Base-by-base conservation (phyloP, 2,329 filamentous ascomycete genomes). In the Pseudonectria buxi region DNA sequence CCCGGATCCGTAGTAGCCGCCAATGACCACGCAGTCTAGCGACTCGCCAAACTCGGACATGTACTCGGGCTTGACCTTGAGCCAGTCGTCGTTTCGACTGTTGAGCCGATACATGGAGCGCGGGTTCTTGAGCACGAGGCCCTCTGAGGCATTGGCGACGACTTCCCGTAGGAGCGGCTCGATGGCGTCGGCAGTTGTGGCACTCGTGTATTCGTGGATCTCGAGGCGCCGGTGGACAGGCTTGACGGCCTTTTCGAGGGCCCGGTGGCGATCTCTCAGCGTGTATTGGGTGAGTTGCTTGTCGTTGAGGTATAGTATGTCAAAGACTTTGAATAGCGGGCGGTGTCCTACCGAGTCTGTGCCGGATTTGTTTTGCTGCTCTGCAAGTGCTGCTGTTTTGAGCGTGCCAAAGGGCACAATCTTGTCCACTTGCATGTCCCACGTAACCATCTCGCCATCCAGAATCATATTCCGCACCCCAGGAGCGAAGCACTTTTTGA, bases 11-110 rank as follows among this genome's bases (percentile, higher is more conserved):
- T 86, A 98, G 62, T 95, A 96, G 7, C 87, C 92, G 36, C 90
- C 92, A 35, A 98, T 78, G 12, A 98, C 71, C 11, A 95, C 67
- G 46, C 88, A 87, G 56, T 98, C 92, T 4, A 98, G 76, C 1
- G 83, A 86, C 61, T 96, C 90, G 42, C 92, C 92, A 57, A 92
- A 95, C 44, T 95, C 90, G 3, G 81, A 81, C 89, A 96, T 95
- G 59, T 98, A 98, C 46, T 98, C 92, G 1, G 92, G 92, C 54
- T 98, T 98, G 7, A 98, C 89, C 58, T 98, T 98, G 64, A 95
- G 83, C 92, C 92, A 98, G 60, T 95, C 86, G 50, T 94, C 86
- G 51, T 94, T 92, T 31, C 92, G 83, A 47, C 86, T 85, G 54
- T 94, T 95, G 9, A 96, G 71, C 6, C 78, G 74, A 57, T 98